Evolutionary conservation across 2,329 filamentous ascomycete genomes (phyloP).

Genomic region (Ramularia collo-cygni): DNA sequence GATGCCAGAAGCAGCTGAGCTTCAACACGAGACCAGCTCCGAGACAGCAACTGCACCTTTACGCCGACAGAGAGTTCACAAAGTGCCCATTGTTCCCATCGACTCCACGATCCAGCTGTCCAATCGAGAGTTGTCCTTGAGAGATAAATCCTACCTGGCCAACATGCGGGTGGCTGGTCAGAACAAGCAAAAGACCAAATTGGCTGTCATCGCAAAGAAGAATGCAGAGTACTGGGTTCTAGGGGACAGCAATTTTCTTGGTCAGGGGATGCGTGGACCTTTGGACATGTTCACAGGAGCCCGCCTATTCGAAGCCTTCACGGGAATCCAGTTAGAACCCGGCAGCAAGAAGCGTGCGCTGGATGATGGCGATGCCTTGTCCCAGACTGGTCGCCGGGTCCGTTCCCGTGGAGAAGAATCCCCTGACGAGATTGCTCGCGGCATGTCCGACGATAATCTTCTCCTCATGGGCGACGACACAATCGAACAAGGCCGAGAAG

Average conservation of each 20-base stretch:
- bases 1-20: constrained; percentile 27
- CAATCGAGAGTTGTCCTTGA: constrained; percentile 50
- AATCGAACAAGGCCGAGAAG: constrained; percentile 65
- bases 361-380: constrained; percentile 20
- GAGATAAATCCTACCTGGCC: constrained; percentile 51
- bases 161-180: constrained; percentile 51
- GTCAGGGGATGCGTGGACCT: constrained; percentile 41
- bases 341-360: constrained; percentile 23
- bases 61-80: constrained; percentile 32
- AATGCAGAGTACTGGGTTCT: constrained; percentile 58
- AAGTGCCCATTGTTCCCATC: constrained; percentile 33
- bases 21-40: constrained; percentile 28
- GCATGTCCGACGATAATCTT: constrained; percentile 10
- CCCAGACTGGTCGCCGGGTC: constrained; percentile 22
- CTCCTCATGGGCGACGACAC: constrained; percentile 33
- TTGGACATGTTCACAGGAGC: constrained; percentile 55
- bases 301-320: constrained; percentile 45
- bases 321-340: constrained; percentile 26
- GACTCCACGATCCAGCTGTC: constrained; percentile 48
- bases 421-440: constrained; percentile 29
- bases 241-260: constrained; percentile 43
- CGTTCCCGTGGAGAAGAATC: constrained; percentile 28
- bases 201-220: constrained; percentile 48
- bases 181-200: constrained; percentile 37
- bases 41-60: constrained; percentile 35